Evolutionary conservation across 176 grass and related monocot species (phyloP), one percentile per base, ranked within the genome.

Genomic region (Areca catechu): DNA sequence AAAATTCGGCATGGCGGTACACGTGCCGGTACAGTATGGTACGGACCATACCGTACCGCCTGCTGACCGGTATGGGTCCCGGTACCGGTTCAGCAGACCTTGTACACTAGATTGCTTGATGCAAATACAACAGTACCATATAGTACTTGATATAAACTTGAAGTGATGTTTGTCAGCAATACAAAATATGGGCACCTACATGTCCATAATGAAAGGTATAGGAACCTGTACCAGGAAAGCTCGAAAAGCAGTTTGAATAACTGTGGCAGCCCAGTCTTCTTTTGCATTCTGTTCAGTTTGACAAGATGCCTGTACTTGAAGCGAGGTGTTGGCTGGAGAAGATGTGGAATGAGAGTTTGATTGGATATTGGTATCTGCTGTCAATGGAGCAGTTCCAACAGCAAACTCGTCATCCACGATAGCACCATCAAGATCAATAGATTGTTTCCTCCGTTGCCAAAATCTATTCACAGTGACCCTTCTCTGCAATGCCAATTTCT

Each of bases 171-270:
- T 12, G 34, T 43, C 34, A 43, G 34, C 34, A 43, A 43, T 12
- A 43, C 7, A 12, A 43, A 43, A 9, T 43, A 43, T 43, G 14
- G 34, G 34, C 34, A 12, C 34, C 34, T 43, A 43, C 34, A 43
- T 43, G 34, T 12, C 34, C 34, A 10, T 43, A 12, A 43, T 43
- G 34, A 43, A 2, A 43, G 34, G 14, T 43, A 43, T 43, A 12
- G 34, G 6, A 43, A 14, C 10, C 10, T 3, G 34, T 43, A 66
- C 63, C 49, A 66, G 22, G 24, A 66, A 66, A 27, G 49, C 86
- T 77, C 92, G 82, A 74, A 88, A 97, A 48, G 74, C 71, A 21
- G 83, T 91, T 58, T 97, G 92, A 88, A 97, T 82, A 76, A 88
- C 47, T 56, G 75, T 88, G 30, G 86, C 86, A 72, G 92, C 86